These are phyloP conservation scores for Fraxinus sp. DNA, from an alignment of 305 asterid genomes.

Conservation along the genomic window DNA sequence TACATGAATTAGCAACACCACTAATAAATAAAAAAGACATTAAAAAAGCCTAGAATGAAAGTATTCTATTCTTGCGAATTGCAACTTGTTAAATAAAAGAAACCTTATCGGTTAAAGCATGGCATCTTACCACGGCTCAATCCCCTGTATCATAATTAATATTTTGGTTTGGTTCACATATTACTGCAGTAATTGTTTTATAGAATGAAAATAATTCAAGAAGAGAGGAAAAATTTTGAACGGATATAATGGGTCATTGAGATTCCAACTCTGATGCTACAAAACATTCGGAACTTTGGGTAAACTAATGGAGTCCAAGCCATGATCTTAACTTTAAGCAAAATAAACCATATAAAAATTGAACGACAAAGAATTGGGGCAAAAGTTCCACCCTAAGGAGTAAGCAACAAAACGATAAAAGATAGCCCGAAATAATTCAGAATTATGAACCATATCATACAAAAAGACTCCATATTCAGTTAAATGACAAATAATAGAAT, in stretches of 20 bases:
- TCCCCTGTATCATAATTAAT: not conserved
- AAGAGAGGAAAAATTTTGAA: not conserved
- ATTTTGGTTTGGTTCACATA: not conserved
- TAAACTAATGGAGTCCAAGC: not conserved
- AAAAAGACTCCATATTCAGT: conserved; percentile 1
- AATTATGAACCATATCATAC: conserved; percentile 5
- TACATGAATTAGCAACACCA: not conserved
- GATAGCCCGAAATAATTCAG: conserved; percentile 3
- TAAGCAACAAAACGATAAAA: conserved; percentile 1
- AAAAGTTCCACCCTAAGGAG: not conserved
- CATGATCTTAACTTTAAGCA: not conserved
- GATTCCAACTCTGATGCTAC: not conserved
- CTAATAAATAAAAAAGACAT: not conserved
- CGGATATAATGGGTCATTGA: not conserved
- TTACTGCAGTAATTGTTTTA: not conserved
- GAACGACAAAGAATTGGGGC: not conserved
- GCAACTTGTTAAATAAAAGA: not conserved
- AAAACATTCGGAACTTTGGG: not conserved
- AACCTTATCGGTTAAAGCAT: not conserved
- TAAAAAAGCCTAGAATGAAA: not conserved
- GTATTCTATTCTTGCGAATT: not conserved
- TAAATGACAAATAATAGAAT: not conserved
- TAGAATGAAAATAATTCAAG: not conserved
- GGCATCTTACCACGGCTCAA: not conserved
- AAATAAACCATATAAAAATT: not conserved